Percentiles rank a stretch among this genome's conserved stretches.
Conservation (phyloP, 2,329 filamentous ascomycete genomes). For the Macroventuria anomochaeta region DNA sequence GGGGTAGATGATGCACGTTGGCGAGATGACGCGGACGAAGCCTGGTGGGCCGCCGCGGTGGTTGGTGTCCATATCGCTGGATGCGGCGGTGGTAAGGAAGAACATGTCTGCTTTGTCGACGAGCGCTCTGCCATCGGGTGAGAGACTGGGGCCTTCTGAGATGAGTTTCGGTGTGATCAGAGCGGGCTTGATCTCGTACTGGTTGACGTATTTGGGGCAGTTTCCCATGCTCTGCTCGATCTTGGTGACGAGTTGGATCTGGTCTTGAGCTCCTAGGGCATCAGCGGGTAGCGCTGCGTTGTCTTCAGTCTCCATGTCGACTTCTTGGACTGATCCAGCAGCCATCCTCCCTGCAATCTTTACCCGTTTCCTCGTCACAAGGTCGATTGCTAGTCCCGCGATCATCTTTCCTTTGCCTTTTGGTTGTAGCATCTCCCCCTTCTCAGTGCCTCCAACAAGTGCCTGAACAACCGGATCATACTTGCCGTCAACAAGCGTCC, state of each 20-base stretch:
- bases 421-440: constrained; percentile 3
- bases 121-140: constrained; percentile 63
- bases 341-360: constrained; percentile 76
- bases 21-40: constrained; percentile 72
- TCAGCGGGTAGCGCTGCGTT: constrained; percentile 16
- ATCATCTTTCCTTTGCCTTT: constrained; percentile 58
- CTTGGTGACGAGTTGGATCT: constrained; percentile 67
- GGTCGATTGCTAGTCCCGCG: constrained; percentile 67
- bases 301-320: constrained; percentile 40
- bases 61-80: constrained; percentile 80
- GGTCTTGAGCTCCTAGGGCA: constrained; percentile 31
- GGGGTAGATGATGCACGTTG: constrained; percentile 72
- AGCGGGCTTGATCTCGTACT: constrained; percentile 67
- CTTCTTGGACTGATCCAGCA: constrained; percentile 62
- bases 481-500: constrained; percentile 64
- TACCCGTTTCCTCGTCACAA: constrained; percentile 71
- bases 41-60: constrained; percentile 77
- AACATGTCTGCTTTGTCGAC: constrained; percentile 73
- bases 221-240: constrained; percentile 78
- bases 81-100: constrained; percentile 73
- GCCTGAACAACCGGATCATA: constrained; percentile 74
- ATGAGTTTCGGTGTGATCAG: constrained; percentile 61
- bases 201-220: constrained; percentile 87
- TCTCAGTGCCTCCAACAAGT: constrained; percentile 45
- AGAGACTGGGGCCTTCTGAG: constrained; percentile 57